Conservation (phyloP, 306 rosid species). For the Quercus robur region DNA sequence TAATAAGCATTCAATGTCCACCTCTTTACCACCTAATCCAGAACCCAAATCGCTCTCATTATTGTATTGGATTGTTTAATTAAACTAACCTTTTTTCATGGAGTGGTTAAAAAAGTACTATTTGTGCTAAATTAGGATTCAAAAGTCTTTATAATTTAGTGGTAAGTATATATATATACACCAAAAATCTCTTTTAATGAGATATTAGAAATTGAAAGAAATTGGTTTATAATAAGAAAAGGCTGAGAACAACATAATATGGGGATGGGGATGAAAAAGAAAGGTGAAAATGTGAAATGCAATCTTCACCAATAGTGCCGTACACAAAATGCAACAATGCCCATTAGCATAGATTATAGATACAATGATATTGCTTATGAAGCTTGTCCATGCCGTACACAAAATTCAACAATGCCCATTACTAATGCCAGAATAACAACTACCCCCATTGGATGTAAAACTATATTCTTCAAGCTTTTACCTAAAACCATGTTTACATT, state of each 20-base stretch:
- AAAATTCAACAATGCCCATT: neutral
- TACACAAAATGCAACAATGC: no score
- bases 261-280: neutral
- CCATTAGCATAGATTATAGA: neutral
- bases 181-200: neutral
- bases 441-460: neutral
- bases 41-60: neutral
- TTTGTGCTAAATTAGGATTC: neutral
- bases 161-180: neutral
- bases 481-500: no score
- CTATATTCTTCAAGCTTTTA: neutral
- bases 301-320: no score
- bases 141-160: neutral
- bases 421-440: neutral
- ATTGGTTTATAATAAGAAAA: neutral
- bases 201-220: neutral
- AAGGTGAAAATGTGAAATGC: no score
- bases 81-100: neutral
- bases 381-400: neutral
- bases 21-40: conserved; percentile 32
- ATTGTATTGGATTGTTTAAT: neutral
- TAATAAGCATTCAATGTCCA: neutral
- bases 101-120: neutral
- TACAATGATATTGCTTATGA: neutral
- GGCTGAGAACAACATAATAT: neutral